These are phyloP conservation scores for Cercospora citrullina DNA, from an alignment of 2,329 filamentous ascomycete genomes.

Conservation along the genomic window DNA sequence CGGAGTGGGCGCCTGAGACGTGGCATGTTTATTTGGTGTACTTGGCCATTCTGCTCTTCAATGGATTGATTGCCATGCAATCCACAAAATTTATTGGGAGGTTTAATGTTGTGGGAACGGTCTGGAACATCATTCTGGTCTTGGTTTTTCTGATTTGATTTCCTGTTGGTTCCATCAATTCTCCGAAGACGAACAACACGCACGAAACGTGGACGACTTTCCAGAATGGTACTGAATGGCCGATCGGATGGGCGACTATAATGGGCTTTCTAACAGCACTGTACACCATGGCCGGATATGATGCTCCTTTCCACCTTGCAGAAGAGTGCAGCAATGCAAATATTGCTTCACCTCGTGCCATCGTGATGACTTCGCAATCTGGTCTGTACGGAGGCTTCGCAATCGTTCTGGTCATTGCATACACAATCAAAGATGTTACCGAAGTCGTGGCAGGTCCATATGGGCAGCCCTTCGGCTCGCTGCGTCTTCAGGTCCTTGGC, in stretches of 20 bases:
- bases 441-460: conserved; percentile 36
- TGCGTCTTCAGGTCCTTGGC: conserved; percentile 39
- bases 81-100: conserved; percentile 38
- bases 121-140: conserved; percentile 38
- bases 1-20: conserved; percentile 36
- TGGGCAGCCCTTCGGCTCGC: conserved; percentile 37
- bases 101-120: conserved; percentile 35
- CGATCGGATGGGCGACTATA: conserved; percentile 37
- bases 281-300: conserved; percentile 47
- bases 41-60: conserved; percentile 35
- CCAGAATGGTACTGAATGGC: conserved; percentile 37
- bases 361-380: conserved; percentile 37
- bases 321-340: conserved; percentile 41
- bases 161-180: conserved; percentile 37
- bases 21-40: conserved; percentile 42
- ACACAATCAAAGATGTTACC: conserved; percentile 36
- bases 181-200: conserved; percentile 31
- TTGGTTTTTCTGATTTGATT: conserved; percentile 43
- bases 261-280: conserved; percentile 47
- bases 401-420: conserved; percentile 37
- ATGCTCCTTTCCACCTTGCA: conserved; percentile 39
- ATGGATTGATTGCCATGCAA: conserved; percentile 41
- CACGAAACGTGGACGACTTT: conserved; percentile 26
- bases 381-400: conserved; percentile 35
- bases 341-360: conserved; percentile 37